A percentile compares a stretch with the other conserved stretches of the same genome.
phyloP scores from a whole-genome alignment of 192 early-diverging fungal species.

The Phycomyces blakesleeanus region DNA sequence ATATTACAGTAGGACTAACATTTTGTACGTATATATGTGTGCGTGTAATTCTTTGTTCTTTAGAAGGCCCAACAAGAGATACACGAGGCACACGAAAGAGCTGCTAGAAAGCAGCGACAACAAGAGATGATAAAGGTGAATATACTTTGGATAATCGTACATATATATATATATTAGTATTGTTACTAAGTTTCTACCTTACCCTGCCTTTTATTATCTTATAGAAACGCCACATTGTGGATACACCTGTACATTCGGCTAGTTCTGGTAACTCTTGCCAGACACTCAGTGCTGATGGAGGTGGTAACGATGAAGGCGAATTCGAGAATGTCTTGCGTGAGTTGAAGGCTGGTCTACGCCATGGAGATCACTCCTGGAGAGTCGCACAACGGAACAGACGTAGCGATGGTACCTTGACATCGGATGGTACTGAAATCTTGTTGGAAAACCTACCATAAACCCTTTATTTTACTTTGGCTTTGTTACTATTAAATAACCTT shows the following conservation, averaged over 20 bases:
- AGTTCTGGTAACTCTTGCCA: not conserved
- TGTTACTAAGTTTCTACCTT: not conserved
- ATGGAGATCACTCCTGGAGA: slow-evolving; percentile 16
- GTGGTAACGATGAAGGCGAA: not conserved
- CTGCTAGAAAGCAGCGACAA: slow-evolving; percentile 21
- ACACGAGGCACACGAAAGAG: slow-evolving; percentile 27
- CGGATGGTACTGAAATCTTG: too few species aligned
- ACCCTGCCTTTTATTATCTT: not conserved
- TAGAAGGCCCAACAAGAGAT: slow-evolving; percentile 28
- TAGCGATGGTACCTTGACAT: not conserved
- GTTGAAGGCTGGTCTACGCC: slow-evolving; percentile 23
- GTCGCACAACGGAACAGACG: not conserved
- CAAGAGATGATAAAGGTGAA: slow-evolving; percentile 17
- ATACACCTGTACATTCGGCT: slow-evolving; percentile 3
- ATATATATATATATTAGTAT: too few species aligned
- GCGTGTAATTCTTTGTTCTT: too few species aligned
- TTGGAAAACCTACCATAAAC: too few species aligned
- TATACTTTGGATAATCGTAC: too few species aligned
- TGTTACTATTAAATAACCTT: too few species aligned
- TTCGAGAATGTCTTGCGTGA: slow-evolving; percentile 29
- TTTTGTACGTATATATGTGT: too few species aligned
- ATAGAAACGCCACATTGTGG: slow-evolving; percentile 9
- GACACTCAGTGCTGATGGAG: not conserved
- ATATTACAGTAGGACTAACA: not conserved
- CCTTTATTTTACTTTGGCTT: too few species aligned